These are phyloP conservation scores for Pascua guehoae DNA, from an alignment of 1,284 basidiomycete genomes.

Conservation along the genomic window DNA sequence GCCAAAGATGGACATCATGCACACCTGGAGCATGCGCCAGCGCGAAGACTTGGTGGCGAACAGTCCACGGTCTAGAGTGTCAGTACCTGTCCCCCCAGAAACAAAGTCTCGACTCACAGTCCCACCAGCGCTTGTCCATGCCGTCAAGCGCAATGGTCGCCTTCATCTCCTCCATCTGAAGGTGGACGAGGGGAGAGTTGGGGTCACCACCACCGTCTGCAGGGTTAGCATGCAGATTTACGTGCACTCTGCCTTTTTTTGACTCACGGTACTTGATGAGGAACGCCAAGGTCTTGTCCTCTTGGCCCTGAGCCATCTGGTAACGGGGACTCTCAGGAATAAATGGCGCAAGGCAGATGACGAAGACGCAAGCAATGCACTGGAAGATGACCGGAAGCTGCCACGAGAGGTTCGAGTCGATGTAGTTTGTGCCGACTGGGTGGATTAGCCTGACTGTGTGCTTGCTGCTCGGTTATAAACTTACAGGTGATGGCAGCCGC, in stretches of 20 bases:
- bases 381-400: slow-evolving; percentile 31
- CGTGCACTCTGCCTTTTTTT: neutral
- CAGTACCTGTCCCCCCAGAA: too few species aligned
- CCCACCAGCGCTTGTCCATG: slow-evolving; percentile 62
- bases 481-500: slow-evolving; percentile 37
- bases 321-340: slow-evolving; percentile 30
- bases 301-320: slow-evolving; percentile 33
- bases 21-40: slow-evolving; percentile 37
- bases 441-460: too few species aligned
- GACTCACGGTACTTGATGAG: slow-evolving; percentile 61
- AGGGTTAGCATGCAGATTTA: neutral
- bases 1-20: slow-evolving; percentile 45
- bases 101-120: slow-evolving; percentile 6
- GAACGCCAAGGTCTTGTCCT: slow-evolving; percentile 65
- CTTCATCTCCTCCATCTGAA: slow-evolving; percentile 60
- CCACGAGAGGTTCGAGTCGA: slow-evolving; percentile 25
- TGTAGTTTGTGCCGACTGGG: slow-evolving; percentile 27
- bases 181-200: slow-evolving; percentile 47
- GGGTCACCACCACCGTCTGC: slow-evolving; percentile 30
- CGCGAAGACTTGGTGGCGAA: slow-evolving; percentile 30
- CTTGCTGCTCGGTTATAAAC: too few species aligned
- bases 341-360: slow-evolving; percentile 16
- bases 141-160: slow-evolving; percentile 57
- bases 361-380: slow-evolving; percentile 13
- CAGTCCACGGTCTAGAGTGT: slow-evolving; percentile 26